Base-by-base conservation (phyloP, 345 rosid genomes). In the Linum tenue region DNA sequence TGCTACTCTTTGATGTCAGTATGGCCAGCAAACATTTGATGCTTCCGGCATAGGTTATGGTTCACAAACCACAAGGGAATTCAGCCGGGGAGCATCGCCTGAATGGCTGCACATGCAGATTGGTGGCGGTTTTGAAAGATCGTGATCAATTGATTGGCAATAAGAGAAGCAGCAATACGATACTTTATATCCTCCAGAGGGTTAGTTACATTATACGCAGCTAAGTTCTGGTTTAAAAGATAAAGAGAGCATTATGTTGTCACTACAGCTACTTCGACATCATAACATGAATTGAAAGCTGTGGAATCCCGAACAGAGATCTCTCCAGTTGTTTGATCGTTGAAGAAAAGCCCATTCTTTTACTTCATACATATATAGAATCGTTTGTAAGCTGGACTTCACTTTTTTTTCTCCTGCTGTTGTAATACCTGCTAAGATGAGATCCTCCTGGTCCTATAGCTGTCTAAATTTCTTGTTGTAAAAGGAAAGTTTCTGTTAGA, bases 51-150 rank as follows among this genome's bases (percentile, higher is more conserved):
- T 86, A 76, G 84, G 81, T 60, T 88, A 85, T 55, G 83, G 79
- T 60, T 73, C 89, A 2, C 96, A 85, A 77, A 78, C 87, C 9
- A 59, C 83, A 3, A 80, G 90, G 80, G 94, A 81, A 56, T 86
- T 77, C 72, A 70, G 76, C 51, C 84, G 78, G 2, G 84, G 83
- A 63, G 64, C 98, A 59, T 91, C 94, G 59, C 88, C 90, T 0
- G 91, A 91, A 64, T 91, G 94, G 97, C 75, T 91, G 85, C 97
- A 86, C 64, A 91, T 86, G 90, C 92, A 89, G 79, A 70, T 91
- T 65, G 88, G 90, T 42, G 71, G 91, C 59, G 79, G 90, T 64
- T 85, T 88, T 67, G 86, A 80, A 67, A 80, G 92, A 82, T 72
- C 73, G 59, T 83, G 61, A 76, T 57, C 64, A 74, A 71, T 78